phyloP scores from a whole-genome alignment of 345 rosid species.

The Lumnitzera racemosa region DNA sequence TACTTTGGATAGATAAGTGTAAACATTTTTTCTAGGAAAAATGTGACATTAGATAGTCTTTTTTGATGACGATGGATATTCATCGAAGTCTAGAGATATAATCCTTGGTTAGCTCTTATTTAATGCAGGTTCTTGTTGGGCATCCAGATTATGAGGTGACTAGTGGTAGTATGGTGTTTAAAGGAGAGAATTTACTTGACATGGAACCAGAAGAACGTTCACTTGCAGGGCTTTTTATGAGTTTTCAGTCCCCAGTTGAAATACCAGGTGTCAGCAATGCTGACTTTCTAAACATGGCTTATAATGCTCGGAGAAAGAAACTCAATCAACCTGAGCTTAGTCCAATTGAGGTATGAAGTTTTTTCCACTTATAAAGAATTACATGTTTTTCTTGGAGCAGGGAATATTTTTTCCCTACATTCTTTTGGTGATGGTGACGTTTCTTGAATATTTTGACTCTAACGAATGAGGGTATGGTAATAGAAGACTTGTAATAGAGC shows the following conservation, averaged over 20 bases:
- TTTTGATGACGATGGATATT: background rate
- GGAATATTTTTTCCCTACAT: too few relatives aligned
- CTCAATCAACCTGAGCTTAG: conserved; percentile 79
- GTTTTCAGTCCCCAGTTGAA: too few relatives aligned
- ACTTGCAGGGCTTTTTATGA: too few relatives aligned
- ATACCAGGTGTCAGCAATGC: conserved; percentile 81
- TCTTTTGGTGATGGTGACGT: too few relatives aligned
- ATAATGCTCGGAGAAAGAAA: conserved; percentile 76
- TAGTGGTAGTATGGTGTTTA: conserved; percentile 69
- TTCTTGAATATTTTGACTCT: too few relatives aligned
- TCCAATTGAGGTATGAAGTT: conserved; percentile 60
- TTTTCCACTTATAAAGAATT: too few relatives aligned
- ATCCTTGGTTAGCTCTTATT: conserved; percentile 5
- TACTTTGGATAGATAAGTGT: too few relatives aligned
- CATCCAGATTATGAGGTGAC: conserved; percentile 96
- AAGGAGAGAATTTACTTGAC: conserved; percentile 45
- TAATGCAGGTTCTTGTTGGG: conserved; percentile 77
- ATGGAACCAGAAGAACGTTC: conserved; percentile 87
- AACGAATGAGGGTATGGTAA: too few relatives aligned
- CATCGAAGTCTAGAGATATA: background rate
- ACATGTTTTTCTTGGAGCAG: too few relatives aligned
- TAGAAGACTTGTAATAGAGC: too few relatives aligned
- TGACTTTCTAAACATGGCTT: conserved; percentile 92
- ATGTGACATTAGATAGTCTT: background rate
- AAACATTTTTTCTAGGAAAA: too few relatives aligned